Base-by-base conservation (phyloP, 2,329 filamentous ascomycete genomes). In the Calonectria hawksworthii region DNA sequence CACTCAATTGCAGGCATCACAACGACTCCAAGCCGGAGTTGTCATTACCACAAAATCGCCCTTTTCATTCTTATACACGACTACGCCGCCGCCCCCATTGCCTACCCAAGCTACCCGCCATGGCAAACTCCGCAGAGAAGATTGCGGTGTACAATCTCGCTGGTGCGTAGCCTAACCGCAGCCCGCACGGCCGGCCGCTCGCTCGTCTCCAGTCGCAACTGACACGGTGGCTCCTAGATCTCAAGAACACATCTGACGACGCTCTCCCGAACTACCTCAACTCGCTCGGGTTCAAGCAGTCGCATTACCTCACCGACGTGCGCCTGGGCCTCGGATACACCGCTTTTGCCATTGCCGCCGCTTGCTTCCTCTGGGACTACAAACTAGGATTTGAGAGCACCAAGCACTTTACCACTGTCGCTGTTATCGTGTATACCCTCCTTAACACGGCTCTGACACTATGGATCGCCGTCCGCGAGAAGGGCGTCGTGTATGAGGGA, bases 161-260 rank as follows among this genome's bases (percentile, higher is more conserved):
- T 74, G 93, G 93, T 93, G 86, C 74, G 77, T 76, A 23, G 66
- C n/a, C 56, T 23, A 7, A 32, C 8, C 61, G 32, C 28, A 30
- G 63, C 16, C 36, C 41, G 44, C 23, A 5, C 26, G 30, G 50
- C 16, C 10, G 16, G 18, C 26, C 18, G 16, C 36, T 32, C 30
- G 30, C 8, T 8, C 30, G 10, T 21, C 47, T 8, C n/a, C 38
- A 74, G 79, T 75, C 56, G 56, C 56, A 63, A 63, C 79, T 81
- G 75, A 81, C 80, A 81, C 80, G 64, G 76, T 81, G 80, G 79
- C 80, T 78, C 76, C 69, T 77, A 98, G 97, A 99, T 84, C 93
- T 99, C 77, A 99, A 99, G 87, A 98, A 97, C 88, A 98, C 96
- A 50, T 95, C 95, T 79, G 97, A 99, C 87, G 97, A 99, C 87